Evolutionary conservation across 176 grass and related monocot genomes (phyloP), one percentile per base, ranked within the genome.

Genomic region (Avena atlantica): DNA sequence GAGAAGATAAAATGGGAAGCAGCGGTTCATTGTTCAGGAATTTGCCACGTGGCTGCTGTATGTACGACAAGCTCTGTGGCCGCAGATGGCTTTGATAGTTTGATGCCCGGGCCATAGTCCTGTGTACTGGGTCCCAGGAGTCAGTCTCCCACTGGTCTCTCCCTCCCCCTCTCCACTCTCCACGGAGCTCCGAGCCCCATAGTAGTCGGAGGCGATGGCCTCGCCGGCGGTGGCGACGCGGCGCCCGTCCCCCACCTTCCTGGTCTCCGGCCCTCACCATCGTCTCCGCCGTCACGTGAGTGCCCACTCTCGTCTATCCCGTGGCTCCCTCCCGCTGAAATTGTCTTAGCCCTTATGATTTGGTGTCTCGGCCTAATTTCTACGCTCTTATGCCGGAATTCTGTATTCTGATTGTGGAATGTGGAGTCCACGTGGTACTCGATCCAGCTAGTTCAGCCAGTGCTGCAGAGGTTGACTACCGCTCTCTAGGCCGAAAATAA

Each of bases 221-320:
- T 90, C 83, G 69, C 83, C 78, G 81, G 69, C 89, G 81, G 81
- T 59, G 60, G 76, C 25, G 76, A 50, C 48, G 69, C 76, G 68
- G 50, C 76, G 75, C 69, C 81, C 81, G 36, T 76, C 51, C 51
- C 81, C 89, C 68, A 51, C 76, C 59, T 3, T 81, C 27, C 70
- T 88, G 29, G 27, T 27, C 14, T 52, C 81, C 0, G 76, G 29
- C 53, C 68, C 81, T 84, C 25, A 49, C 68, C n/a, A 16, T 48
- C 63, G 73, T 4, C 78, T 51, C 70, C 13, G 24, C 78, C 74
- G 74, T 76, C 49, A 8, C 40, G 89, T 91, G 85, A 91, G 89
- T 91, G 48, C 67, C 70, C 45, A 9, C 19, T 74, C 23, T 34
- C 63, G 3, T 6, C 20, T 56, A 4, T 37, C n/a, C 12, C 27